Base-by-base conservation (phyloP, 148 eudicot species). In the Linanthus parryae region DNA sequence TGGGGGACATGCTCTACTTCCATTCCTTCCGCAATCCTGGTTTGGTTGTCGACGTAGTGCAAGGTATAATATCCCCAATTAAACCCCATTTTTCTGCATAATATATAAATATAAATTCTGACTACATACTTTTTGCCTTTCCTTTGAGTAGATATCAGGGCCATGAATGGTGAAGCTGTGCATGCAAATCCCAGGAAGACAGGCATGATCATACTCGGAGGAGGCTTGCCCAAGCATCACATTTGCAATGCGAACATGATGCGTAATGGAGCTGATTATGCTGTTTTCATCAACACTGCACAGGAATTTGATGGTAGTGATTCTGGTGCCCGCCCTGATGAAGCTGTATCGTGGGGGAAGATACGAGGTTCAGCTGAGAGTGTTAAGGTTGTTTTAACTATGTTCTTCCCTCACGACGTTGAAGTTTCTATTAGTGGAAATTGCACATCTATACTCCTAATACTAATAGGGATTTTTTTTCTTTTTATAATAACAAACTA, bases 271-370 rank as follows among this genome's bases (percentile, higher is more conserved):
- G 94, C 97, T 23, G 94, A 85, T 76, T 92, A 57, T 73, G 99
- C 85, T 16, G 89, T 85, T 54, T 84, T 81, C 47, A 76, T 84
- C n/a, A 88, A 88, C 69, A 88, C 97, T 2, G 97, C 97, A 8
- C 97, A 88, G 59, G 94, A 88, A 69, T 85, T 74, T 40, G 95
- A 88, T 65, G 97, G 97, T 41, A 81, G 89, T 63, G 97, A 88
- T 73, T 88, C 94, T 18, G 94, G 96, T 66, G 94, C 96, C 27
- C 84, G 82, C 40, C 96, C 94, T 42, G 96, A 88, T 66, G 94
- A 88, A 80, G 96, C 94, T 50, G 77, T 85, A 34, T 85, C 95
- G 1, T 92, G 98, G 99, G 99, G 96, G 2, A 87, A 92, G 68
- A 84, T 92, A 41, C 71, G 85, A 41, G 80, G 73, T 62, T 81